Conservation (phyloP, 805 yeast species). For the Pichia cabralensis region DNA sequence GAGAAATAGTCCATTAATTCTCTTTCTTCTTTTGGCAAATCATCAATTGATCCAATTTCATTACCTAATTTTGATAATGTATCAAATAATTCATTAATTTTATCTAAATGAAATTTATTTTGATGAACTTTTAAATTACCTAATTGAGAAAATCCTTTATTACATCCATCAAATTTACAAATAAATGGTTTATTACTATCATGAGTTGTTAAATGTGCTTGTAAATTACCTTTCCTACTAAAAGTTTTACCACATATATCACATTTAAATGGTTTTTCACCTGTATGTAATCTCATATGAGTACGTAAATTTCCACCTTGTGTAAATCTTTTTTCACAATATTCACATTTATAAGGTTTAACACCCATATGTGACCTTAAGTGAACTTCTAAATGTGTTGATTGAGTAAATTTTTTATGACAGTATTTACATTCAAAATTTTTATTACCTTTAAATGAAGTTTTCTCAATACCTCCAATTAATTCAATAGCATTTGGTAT, state of each 20-base stretch:
- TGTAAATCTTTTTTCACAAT: slow-evolving; percentile 73
- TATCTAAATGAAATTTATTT: slow-evolving; percentile 72
- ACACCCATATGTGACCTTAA: slow-evolving; percentile 79
- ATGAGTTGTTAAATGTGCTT: slow-evolving; percentile 81
- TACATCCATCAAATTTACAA: slow-evolving; percentile 75
- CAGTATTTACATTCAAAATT: slow-evolving; percentile 70
- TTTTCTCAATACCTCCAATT: slow-evolving; percentile 75
- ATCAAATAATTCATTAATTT: slow-evolving; percentile 57
- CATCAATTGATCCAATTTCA: slow-evolving; percentile 33
- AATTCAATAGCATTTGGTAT: slow-evolving; percentile 49
- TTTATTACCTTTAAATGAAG: slow-evolving; percentile 35
- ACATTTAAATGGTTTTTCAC: slow-evolving; percentile 85
- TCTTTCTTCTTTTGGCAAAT: slow-evolving; percentile 50
- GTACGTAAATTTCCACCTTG: slow-evolving; percentile 88
- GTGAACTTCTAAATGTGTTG: slow-evolving; percentile 89
- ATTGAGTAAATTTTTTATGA: slow-evolving; percentile 69
- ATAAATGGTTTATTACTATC: slow-evolving; percentile 66
- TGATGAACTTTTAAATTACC: slow-evolving; percentile 94
- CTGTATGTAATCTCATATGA: slow-evolving; percentile 79
- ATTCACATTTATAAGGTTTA: slow-evolving; percentile 73
- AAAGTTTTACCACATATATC: slow-evolving; percentile 65
- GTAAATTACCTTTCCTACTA: slow-evolving; percentile 85
- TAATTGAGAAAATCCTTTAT: slow-evolving; percentile 78
- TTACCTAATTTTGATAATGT: slow-evolving; percentile 51
- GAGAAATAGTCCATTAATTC: slow-evolving; percentile 71